Base-by-base conservation (phyloP, 2,329 filamentous ascomycete genomes). In the Penicillium sp. region DNA sequence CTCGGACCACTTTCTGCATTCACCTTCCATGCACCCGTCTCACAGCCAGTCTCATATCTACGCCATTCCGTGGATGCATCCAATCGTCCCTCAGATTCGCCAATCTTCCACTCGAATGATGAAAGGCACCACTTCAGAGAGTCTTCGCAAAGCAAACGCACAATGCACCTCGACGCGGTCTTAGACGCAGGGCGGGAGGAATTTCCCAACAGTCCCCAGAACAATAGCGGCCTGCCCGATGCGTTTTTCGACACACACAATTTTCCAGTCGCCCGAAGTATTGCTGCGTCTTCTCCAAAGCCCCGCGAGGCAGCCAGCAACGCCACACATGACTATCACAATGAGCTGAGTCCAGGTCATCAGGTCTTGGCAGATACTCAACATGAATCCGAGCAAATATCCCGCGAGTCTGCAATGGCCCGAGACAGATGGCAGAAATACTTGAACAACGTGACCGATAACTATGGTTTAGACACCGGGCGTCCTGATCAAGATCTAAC, bases 401-500 rank as follows among this genome's bases (percentile, higher is more conserved):
- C 46, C 7, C 50, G 39, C 14, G 54, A 57, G 6, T 42, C 50
- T 33, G 55, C 55, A 12, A 51, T 50, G 4, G 58, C 64, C 2
- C 59, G 63, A 37, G 62, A 46, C 41, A 66, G 64, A 50, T 67
- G 64, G 65, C 59, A 64, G 3, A 56, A 60, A 4, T 65, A 68
- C 50, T 56, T 67, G 18, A 67, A 56, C 6, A 66, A 58, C 14
- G 64, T 68, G n/a, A 64, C 63, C 7, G 64, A 71, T 28, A 67
- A 70, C 45, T 89, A 87, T 64, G 88, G 88, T 5, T 79, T 87
- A 52, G 88, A 92, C 62, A 76, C 81, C 48, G 88, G 88, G 0
- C 75, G 82, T 52, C 78, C 78, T 9, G 88, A 92, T 68, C 71
- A 81, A 16, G 88, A 92, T 59, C 72, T 87, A 1, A 81, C 82